Base-by-base conservation (phyloP, 257 asterid genomes). In the Solanum corneliomulleri region DNA sequence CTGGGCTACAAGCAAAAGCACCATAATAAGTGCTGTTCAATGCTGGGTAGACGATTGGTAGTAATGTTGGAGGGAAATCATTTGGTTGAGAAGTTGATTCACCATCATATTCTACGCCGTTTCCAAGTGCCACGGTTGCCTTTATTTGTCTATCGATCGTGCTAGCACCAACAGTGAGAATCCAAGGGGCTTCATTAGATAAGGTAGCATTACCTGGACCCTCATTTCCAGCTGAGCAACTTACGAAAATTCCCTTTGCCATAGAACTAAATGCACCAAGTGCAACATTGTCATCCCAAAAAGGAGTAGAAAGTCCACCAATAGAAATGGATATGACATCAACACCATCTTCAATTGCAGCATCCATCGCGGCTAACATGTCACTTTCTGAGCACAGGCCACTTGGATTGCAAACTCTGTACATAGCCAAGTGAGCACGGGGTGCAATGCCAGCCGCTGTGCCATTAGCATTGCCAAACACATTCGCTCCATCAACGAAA, bases 161-260 rank as follows among this genome's bases (percentile, higher is more conserved):
- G 88, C 88, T 74, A 70, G 88, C 88, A 86, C 88, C 88, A 7
- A 86, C 88, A n/a, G 88, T 86, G 23, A 86, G 56, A 35, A 86
- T 52, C 88, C 88, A 86, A 35, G 88, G 88, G 58, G 88, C 85
- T 25, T 86, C 88, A 74, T 86, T 86, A 27, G 88, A 74, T 74
- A 86, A 31, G 49, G 75, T 29, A 11, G 60, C 72, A 33, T 35
- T 45, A 33, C 4, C 0, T 37, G 88, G 88, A 42, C 88, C 88
- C 5, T 0, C 42, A 74, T 74, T 86, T 69, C 88, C 88, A 71
- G 88, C 88, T 35, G 88, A 52, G 75, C 71, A 42, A 86, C 88
- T 86, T 14, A 86, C 76, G 12, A 86, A 45, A 86, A 86, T 52
- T 35, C 88, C 88, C 85, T 86, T 86, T 35, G 45, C 56, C 83